A percentile compares a stretch with the other conserved stretches of the same genome.
These are phyloP conservation scores for Nitzschia sp. DNA, from an alignment of 108 stramenopile species.

Conservation along the genomic window DNA sequence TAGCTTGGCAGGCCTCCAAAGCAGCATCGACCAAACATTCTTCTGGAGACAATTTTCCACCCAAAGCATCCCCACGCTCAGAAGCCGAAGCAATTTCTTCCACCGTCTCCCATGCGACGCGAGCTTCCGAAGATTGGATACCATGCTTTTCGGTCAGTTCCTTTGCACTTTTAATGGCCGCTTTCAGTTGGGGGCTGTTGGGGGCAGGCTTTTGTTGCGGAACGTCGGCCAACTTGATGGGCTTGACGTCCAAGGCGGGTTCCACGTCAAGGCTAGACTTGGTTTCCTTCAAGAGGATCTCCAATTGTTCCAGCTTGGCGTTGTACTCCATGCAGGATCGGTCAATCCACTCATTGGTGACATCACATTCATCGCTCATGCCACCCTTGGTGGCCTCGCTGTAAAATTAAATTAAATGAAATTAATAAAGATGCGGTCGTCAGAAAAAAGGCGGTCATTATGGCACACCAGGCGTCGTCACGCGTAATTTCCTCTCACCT, in stretches of 20 bases:
- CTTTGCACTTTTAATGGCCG: conserved; percentile 63
- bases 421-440: too few species aligned
- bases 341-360: conserved; percentile 20
- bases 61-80: conserved; percentile 23
- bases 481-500: conserved; percentile 48
- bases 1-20: conserved; percentile 47
- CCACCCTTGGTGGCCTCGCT: conserved; percentile 33
- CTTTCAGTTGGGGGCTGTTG: conserved; percentile 31
- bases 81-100: conserved; percentile 65
- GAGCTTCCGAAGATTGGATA: conserved; percentile 55
- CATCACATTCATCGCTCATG: neutral
- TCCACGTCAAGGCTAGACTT: neutral
- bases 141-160: conserved; percentile 53
- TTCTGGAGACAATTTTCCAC: conserved; percentile 31
- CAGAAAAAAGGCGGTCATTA: too few species aligned
- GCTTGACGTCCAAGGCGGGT: conserved; percentile 24
- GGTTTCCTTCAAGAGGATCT: conserved; percentile 6
- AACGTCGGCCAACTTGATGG: conserved; percentile 26
- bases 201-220: neutral
- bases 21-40: conserved; percentile 53
- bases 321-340: conserved; percentile 37
- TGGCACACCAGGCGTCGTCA: too few species aligned
- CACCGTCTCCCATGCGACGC: conserved; percentile 80
- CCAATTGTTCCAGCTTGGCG: conserved; percentile 23
- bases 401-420: neutral